Percentiles rank a stretch among this genome's conserved stretches.
Evolutionary conservation across 2,329 filamentous ascomycete species (phyloP).

Genomic region (Hypomyces rosellus): DNA sequence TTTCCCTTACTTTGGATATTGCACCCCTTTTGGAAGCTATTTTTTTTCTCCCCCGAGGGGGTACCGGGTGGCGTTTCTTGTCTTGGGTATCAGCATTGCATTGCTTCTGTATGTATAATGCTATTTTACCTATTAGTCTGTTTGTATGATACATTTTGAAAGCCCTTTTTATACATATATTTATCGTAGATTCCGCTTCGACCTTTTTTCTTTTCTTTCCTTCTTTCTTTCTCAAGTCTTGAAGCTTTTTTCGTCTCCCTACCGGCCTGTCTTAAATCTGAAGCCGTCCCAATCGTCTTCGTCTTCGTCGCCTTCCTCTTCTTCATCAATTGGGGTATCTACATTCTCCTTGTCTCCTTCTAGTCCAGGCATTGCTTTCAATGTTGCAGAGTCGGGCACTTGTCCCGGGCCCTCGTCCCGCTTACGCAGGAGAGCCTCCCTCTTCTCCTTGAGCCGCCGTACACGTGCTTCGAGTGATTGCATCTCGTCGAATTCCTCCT

Average conservation of each 20-base stretch:
- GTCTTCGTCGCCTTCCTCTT: constrained; percentile 44
- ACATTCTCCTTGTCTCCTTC: constrained; percentile 24
- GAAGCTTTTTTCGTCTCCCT: neutral
- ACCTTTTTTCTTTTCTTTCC: neutral
- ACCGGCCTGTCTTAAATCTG: constrained; percentile 32
- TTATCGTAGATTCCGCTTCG: neutral
- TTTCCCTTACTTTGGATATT: too few species aligned
- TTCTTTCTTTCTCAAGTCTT: neutral
- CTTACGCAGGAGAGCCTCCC: constrained; percentile 54
- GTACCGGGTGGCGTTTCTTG: neutral
- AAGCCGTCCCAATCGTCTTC: constrained; percentile 56
- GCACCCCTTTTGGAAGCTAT: too few species aligned
- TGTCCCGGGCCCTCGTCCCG: constrained; percentile 24
- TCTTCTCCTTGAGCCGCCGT: constrained; percentile 59
- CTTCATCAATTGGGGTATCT: constrained; percentile 39
- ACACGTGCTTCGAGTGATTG: constrained; percentile 69
- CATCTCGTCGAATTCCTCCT: constrained; percentile 80
- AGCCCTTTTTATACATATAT: neutral
- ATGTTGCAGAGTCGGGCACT: constrained; percentile 18
- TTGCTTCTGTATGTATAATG: neutral
- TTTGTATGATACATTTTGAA: neutral
- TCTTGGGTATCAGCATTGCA: neutral
- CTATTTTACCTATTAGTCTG: neutral
- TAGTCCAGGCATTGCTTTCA: constrained; percentile 8
- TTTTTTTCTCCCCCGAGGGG: too few species aligned